These are phyloP conservation scores for Volvox reticuliferus DNA, from an alignment of 139 green algal species.

Conservation along the genomic window DNA sequence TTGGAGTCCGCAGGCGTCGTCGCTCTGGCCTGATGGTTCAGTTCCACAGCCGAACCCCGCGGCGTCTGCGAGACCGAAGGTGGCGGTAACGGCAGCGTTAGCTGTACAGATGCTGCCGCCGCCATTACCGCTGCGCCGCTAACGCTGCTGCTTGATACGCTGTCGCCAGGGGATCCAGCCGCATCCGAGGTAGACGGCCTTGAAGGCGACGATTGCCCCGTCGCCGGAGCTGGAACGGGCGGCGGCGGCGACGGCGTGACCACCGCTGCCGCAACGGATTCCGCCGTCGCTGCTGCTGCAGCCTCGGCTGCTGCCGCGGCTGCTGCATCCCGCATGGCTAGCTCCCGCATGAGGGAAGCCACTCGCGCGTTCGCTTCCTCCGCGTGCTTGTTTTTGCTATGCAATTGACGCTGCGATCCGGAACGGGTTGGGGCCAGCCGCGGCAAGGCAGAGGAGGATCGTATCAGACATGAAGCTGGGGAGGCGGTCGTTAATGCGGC, in stretches of 20 bases:
- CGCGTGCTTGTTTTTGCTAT: conserved; percentile 33
- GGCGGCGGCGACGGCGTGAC: not conserved
- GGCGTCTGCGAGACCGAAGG: not conserved
- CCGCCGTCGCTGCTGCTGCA: not conserved
- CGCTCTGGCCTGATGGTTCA: not conserved
- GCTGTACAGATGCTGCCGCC: not conserved
- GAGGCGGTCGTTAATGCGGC: no score
- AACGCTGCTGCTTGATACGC: not conserved
- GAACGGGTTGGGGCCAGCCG: no score
- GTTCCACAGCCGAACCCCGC: not conserved
- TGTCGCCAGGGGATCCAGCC: not conserved
- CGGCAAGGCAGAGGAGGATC: no score
- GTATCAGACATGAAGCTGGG: no score
- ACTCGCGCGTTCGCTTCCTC: conserved; percentile 28
- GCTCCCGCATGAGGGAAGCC: conserved; percentile 12
- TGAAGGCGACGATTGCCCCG: not conserved
- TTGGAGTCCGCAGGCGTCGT: not conserved
- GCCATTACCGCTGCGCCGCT: not conserved
- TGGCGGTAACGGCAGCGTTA: not conserved
- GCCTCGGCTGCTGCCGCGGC: not conserved
- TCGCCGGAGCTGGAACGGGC: not conserved
- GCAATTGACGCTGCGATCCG: conserved; percentile 29
- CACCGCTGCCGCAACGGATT: no score
- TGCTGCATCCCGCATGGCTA: conserved; percentile 1
- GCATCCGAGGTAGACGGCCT: not conserved